These are phyloP conservation scores for Alternaria dauci DNA, from an alignment of 2,329 filamentous ascomycete genomes.

Conservation along the genomic window DNA sequence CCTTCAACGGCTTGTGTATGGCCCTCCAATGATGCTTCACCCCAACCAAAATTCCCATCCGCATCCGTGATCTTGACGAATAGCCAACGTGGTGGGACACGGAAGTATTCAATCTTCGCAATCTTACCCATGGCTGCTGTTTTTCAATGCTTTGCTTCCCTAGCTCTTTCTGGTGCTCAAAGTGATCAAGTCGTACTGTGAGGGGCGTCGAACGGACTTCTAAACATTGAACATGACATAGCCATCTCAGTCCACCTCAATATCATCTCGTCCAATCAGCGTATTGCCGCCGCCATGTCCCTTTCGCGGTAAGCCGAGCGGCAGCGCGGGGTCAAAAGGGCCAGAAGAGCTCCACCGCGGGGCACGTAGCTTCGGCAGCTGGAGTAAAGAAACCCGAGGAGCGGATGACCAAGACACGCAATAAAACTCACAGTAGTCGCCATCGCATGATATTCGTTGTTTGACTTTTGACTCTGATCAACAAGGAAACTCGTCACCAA, in stretches of 20 bases:
- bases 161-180: not conserved
- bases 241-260: not conserved
- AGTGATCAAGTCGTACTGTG: not conserved
- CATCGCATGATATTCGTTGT: not conserved
- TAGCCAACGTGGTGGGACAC: conserved; percentile 77
- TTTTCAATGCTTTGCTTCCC: not conserved
- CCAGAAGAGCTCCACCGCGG: conserved; percentile 20
- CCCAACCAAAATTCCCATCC: conserved; percentile 72
- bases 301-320: conserved; percentile 29
- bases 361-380: conserved; percentile 37
- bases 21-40: conserved; percentile 76
- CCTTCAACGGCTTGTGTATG: conserved; percentile 79
- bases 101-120: conserved; percentile 74
- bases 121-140: conserved; percentile 68
- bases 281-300: not conserved
- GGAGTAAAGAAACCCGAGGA: conserved; percentile 37
- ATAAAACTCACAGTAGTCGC: conserved; percentile 5
- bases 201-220: not conserved
- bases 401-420: conserved; percentile 17
- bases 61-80: conserved; percentile 80
- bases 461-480: not conserved
- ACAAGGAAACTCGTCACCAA: not conserved
- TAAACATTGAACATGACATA: not conserved
- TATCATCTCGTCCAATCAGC: not conserved
- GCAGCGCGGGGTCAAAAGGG: conserved; percentile 41